Conservation (phyloP, 495 filamentous ascomycete species). For the Aspergillus mulundensis region DNA sequence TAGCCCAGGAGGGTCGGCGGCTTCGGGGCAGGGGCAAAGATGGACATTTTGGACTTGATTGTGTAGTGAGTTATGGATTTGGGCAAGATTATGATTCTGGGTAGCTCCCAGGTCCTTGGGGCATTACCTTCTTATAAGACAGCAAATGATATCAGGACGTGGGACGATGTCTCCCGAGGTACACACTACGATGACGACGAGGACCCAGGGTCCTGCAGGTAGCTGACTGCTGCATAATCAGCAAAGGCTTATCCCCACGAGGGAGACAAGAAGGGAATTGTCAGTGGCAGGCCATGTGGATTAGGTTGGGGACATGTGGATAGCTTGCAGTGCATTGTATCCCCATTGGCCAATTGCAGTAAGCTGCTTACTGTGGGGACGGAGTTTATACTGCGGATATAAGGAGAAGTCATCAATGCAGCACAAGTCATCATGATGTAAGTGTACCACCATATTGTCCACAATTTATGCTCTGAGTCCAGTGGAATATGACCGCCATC, state of each 20-base stretch:
- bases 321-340: background rate
- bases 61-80: too few species aligned
- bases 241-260: background rate
- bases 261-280: background rate
- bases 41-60: constrained; percentile 1
- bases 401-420: background rate
- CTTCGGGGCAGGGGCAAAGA: constrained; percentile 7
- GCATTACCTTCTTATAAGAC: background rate
- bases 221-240: background rate
- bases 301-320: too few species aligned
- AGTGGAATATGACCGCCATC: constrained; percentile 32
- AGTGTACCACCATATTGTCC: too few species aligned
- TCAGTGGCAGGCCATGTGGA: background rate
- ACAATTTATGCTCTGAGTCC: too few species aligned
- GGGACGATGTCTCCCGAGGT: background rate
- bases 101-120: too few species aligned
- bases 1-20: constrained; percentile 9
- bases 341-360: background rate
- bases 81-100: too few species aligned
- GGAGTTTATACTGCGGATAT: background rate
- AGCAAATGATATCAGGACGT: background rate
- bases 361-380: background rate
- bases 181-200: background rate
- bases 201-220: background rate
- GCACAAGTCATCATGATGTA: background rate